These are phyloP conservation scores for Apiospora phragmitis DNA, from an alignment of 2,329 filamentous ascomycete genomes.

Conservation along the genomic window DNA sequence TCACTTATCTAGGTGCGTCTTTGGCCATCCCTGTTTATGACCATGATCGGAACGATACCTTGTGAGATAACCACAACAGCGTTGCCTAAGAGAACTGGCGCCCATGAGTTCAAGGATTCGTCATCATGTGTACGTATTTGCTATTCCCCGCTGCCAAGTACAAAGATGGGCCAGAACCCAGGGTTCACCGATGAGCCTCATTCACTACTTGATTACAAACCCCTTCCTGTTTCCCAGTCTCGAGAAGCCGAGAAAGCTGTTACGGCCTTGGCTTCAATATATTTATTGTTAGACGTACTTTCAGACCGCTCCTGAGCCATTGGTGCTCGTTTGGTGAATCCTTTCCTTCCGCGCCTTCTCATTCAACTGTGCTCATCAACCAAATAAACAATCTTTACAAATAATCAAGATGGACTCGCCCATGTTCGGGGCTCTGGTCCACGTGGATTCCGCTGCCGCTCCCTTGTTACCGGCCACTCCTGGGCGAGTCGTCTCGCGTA, in stretches of 20 bases:
- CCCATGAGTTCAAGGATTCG: not conserved
- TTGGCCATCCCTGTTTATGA: not conserved
- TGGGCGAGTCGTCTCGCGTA: constrained; percentile 37
- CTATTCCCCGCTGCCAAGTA: not conserved
- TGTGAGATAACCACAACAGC: not conserved
- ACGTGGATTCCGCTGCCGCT: constrained; percentile 25
- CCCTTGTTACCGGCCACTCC: constrained; percentile 36
- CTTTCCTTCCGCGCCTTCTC: not conserved
- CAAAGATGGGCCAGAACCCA: not conserved
- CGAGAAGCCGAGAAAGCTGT: not conserved
- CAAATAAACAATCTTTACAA: not conserved
- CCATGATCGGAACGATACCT: not conserved
- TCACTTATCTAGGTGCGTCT: not conserved
- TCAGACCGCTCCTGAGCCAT: not conserved
- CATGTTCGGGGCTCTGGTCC: constrained; percentile 25
- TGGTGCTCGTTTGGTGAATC: not conserved
- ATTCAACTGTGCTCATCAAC: not conserved
- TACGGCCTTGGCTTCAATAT: not conserved
- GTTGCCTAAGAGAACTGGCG: too few relatives aligned
- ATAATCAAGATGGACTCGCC: constrained; percentile 15
- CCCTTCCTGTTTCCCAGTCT: not conserved
- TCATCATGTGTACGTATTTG: not conserved
- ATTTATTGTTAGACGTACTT: not conserved
- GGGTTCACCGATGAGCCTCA: not conserved
- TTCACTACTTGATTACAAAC: not conserved